Evolutionary conservation across 305 asterid species (phyloP).

Genomic region (Fraxinus angustifolia): DNA sequence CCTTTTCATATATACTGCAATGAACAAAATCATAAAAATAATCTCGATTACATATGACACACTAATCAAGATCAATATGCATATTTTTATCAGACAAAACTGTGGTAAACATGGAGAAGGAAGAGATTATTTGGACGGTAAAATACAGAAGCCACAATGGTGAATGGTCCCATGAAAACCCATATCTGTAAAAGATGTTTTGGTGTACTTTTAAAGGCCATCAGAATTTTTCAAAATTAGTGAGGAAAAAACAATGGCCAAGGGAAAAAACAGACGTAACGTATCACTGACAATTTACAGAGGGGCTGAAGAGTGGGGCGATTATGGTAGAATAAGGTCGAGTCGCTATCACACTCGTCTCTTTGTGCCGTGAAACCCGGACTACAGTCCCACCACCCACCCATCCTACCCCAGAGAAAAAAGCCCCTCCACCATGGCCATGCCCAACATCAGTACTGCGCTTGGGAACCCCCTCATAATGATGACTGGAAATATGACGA

Average conservation of each 20-base stretch:
- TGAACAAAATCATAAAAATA: no score
- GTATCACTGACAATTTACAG: conserved; percentile 38
- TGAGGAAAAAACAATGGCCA: neutral
- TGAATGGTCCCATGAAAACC: neutral
- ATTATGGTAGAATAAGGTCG: conserved; percentile 27
- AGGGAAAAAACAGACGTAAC: conserved; percentile 39
- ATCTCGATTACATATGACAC: neutral
- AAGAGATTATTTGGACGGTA: neutral
- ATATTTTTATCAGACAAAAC: neutral
- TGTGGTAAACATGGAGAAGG: neutral
- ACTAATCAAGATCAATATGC: neutral
- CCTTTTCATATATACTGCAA: no score
- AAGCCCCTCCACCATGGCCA: neutral
- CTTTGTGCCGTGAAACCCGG: conserved; percentile 50
- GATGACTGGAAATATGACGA: neutral
- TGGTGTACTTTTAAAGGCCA: neutral
- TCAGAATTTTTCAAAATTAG: neutral
- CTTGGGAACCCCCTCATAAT: neutral
- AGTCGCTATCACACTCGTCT: conserved; percentile 39
- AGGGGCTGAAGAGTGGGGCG: conserved; percentile 4
- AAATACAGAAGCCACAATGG: neutral
- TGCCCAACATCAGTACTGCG: neutral
- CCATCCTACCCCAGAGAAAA: neutral
- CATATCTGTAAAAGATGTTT: neutral
- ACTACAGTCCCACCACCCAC: conserved; percentile 33